Base-by-base conservation (phyloP, 495 filamentous ascomycete species). In the Terfezia boudieri region DNA sequence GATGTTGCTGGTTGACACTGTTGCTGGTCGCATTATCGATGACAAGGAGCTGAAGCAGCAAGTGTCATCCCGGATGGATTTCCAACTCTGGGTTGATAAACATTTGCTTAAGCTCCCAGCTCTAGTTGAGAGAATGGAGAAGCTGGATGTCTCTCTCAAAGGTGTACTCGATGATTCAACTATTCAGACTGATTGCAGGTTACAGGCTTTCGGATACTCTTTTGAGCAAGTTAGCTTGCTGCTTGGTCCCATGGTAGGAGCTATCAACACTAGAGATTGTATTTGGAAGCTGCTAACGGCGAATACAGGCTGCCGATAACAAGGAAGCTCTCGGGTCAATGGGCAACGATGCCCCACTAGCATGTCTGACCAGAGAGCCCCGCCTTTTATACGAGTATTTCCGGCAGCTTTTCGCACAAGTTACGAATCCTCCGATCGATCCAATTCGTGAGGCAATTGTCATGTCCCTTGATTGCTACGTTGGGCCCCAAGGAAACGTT, bases 271-370 rank as follows among this genome's bases (percentile, higher is more conserved):
- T 32, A 7, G 26, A 32, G 26, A 32, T 49, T 7, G 23, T 12
- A 36, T 54, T 38, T 52, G 58, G 37, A 58, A 55, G 8, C 4
- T 46, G 49, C 1, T 32, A 37, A 53, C 26, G 16, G 26, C 43
- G 53, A 53, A 16, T 46, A 53, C 53, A 65, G 62, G 90, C 87
- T 55, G 87, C 89, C 32, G 90, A 99, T 60, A 93, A 94, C 50
- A 99, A 99, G 71, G 90, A 99, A 69, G 92, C 90, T n/a, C 76
- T 99, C 32, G 90, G 90, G 37, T 99, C 90, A 54, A 99, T 99
- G 90, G 90, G 90, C 60, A 99, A 99, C 67, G 90, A 99, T 73
- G 86, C 86, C 41, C 90, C 90, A 14, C 71, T 99, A 60, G 90
- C 90, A 32, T 95, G 88, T 67, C 75, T 99, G 59, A 82, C 90